A percentile compares a stretch with the other conserved stretches of the same genome.
Conservation (phyloP, 2,329 filamentous ascomycete species). For the Byssothecium circinans region DNA sequence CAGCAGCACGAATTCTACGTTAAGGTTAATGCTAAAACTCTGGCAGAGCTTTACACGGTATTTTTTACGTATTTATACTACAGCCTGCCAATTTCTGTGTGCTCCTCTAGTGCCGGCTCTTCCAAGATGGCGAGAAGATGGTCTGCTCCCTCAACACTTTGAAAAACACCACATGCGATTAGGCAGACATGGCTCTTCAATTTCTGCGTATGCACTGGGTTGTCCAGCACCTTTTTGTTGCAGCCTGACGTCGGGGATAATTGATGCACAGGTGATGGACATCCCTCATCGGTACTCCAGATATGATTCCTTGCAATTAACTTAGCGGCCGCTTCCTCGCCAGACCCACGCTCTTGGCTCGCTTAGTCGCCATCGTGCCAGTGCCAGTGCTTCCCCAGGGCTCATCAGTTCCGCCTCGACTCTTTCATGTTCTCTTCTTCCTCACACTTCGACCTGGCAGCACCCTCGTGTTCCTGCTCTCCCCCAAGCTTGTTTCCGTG, state of each 20-base stretch:
- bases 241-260: neutral
- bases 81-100: too few species aligned
- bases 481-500: neutral
- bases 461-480: conserved; percentile 1
- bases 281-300: neutral
- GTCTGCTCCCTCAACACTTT: neutral
- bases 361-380: neutral
- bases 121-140: too few species aligned
- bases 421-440: conserved; percentile 9
- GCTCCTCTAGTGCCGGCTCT: too few species aligned
- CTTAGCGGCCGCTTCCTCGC: conserved; percentile 6
- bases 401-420: conserved; percentile 9
- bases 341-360: conserved; percentile 7
- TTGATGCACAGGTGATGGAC: neutral
- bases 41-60: too few species aligned
- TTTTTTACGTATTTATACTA: too few species aligned
- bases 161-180: too few species aligned
- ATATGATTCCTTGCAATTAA: conserved; percentile 12
- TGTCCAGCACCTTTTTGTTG: neutral
- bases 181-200: too few species aligned
- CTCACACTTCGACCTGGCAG: conserved; percentile 2
- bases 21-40: too few species aligned
- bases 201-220: neutral
- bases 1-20: too few species aligned
- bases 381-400: conserved; percentile 16